These are phyloP conservation scores for Batkoa obscura DNA, from an alignment of 371 early-diverging fungal genomes.

Conservation along the genomic window DNA sequence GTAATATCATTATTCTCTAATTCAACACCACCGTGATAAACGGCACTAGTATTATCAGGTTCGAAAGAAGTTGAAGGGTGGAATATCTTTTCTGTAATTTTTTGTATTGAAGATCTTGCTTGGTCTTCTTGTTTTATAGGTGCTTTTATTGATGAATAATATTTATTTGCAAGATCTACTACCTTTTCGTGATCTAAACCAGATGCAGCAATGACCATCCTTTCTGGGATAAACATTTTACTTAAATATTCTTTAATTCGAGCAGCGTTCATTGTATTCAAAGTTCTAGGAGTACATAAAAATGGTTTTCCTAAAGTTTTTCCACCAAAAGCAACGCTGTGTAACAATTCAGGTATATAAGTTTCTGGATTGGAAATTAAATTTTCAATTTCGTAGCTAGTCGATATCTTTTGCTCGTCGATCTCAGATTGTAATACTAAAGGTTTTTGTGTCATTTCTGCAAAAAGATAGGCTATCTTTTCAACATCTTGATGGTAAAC, in stretches of 20 bases:
- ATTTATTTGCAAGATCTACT: conserved; percentile 38
- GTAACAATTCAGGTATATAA: conserved; percentile 71
- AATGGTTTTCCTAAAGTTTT: conserved; percentile 74
- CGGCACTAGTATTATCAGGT: conserved; percentile 24
- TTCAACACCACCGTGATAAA: conserved; percentile 67
- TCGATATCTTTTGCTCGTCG: conserved; percentile 56
- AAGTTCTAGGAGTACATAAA: conserved; percentile 45
- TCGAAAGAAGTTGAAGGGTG: neutral
- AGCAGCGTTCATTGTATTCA: conserved; percentile 42
- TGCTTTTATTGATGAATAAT: conserved; percentile 34
- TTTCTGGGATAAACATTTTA: conserved; percentile 71
- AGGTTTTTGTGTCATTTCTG: conserved; percentile 62
- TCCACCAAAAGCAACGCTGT: conserved; percentile 58
- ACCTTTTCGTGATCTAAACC: conserved; percentile 73
- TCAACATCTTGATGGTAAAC: conserved; percentile 68
- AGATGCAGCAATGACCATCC: conserved; percentile 76
- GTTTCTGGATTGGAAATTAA: conserved; percentile 65
- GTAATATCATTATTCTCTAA: conserved; percentile 35
- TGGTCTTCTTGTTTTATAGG: neutral
- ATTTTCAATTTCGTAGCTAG: conserved; percentile 71
- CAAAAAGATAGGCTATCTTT: conserved; percentile 46
- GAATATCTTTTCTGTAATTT: neutral
- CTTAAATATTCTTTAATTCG: conserved; percentile 43
- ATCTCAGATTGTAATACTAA: conserved; percentile 49
- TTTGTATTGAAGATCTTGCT: neutral